Percentiles rank a stretch among this genome's conserved stretches.
phyloP scores from a whole-genome alignment of 1,284 basidiomycete genomes.

The Kwoniella shivajii region DNA sequence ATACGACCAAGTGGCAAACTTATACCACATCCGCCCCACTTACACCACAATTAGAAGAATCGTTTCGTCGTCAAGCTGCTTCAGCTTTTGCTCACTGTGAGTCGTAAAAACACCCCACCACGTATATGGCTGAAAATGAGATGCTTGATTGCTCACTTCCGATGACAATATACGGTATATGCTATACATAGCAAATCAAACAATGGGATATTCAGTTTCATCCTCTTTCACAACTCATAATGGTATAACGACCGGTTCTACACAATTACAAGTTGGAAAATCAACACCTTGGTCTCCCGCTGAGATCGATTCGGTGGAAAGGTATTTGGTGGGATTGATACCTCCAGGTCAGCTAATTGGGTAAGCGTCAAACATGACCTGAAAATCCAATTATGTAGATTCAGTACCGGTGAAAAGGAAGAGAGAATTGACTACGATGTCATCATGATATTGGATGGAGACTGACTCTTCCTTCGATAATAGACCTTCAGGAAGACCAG shows the following conservation, averaged over 20 bases:
- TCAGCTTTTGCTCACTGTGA: slow-evolving; percentile 6
- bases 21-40: slow-evolving; percentile 10
- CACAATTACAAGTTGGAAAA: slow-evolving; percentile 17
- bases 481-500: slow-evolving; percentile 2
- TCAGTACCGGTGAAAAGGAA: background rate
- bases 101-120: background rate
- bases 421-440: background rate
- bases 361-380: no score
- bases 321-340: slow-evolving; percentile 4
- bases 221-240: slow-evolving; percentile 8
- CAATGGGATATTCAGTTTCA: slow-evolving; percentile 17
- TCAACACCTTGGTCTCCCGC: slow-evolving; percentile 9
- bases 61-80: slow-evolving; percentile 10
- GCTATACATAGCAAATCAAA: background rate
- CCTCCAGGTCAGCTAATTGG: slow-evolving; percentile 5
- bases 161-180: no score
- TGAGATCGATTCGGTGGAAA: slow-evolving; percentile 9
- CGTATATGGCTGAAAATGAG: no score
- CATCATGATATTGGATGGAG: background rate
- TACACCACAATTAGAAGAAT: slow-evolving; percentile 11
- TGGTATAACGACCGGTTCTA: slow-evolving; percentile 8
- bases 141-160: no score
- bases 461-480: background rate
- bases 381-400: no score
- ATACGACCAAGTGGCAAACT: slow-evolving; percentile 15